Base-by-base conservation (phyloP, 257 asterid species). In the Phtheirospermum japonicum region DNA sequence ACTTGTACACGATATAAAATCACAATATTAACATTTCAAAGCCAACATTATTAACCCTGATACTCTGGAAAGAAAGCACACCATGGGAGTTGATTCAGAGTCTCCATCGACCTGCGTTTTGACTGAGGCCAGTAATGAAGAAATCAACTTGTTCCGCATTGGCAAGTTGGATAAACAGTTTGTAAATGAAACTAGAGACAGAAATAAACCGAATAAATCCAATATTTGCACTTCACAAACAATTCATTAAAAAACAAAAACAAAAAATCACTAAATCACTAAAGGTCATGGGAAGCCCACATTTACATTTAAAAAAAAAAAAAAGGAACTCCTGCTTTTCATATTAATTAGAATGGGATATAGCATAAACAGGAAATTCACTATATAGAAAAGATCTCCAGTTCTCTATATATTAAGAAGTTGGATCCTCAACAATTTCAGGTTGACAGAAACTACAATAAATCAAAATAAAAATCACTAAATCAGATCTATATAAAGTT, bases 1-100 rank as follows among this genome's bases (percentile, higher is more conserved):
- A n/a, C 9, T 14, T 32, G 13, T 20, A 23, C 12, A 3, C n/a
- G n/a, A 68, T 23, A 19, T 23, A 30, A 36, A 13, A 40, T 13
- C 11, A n/a, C n/a, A n/a, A n/a, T n/a, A n/a, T n/a, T n/a, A n/a
- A n/a, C n/a, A n/a, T n/a, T 63, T 9, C 4, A 12, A 11, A 31
- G 26, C 20, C 28, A 9, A 46, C 51, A 40, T 12, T n/a, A n/a
- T n/a, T n/a, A n/a, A n/a, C n/a, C 19, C 46, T 7, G 43, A 58
- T 1, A 17, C 40, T 54, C 33, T n/a, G 31, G 33, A 33, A 42
- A 14, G 2, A 45, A 56, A 93, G 82, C 99, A 93, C 37, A 93
- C 97, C 97, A 93, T 93, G 52, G 97, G 99, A 69, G 95, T 87
- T 58, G 99, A 80, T 80, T 93, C 97, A 67, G 99, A 93, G 85